Evolutionary conservation across 2,329 filamentous ascomycete genomes (phyloP).

Genomic region (Sarocladiaceae sp.): DNA sequence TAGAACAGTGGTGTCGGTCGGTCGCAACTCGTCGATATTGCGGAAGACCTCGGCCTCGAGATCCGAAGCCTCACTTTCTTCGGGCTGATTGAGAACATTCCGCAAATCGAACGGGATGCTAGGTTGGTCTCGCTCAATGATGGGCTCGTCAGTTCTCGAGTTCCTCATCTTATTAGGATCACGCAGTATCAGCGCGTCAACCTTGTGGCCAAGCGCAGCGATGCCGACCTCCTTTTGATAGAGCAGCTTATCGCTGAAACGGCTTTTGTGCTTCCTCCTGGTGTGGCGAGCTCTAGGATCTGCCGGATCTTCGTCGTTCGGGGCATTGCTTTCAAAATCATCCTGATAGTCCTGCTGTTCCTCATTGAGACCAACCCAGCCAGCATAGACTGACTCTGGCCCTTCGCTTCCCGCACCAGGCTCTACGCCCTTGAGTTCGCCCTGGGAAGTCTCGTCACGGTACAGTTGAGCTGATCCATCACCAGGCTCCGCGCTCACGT

Average conservation of each 20-base stretch:
- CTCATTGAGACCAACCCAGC: too few relatives aligned
- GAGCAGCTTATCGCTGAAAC: neutral
- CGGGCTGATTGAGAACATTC: constrained; percentile 11
- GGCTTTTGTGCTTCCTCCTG: neutral
- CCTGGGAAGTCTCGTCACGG: too few relatives aligned
- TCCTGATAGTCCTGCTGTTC: too few relatives aligned
- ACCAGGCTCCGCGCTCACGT: too few relatives aligned
- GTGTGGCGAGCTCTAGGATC: neutral
- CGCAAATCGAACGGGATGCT: constrained; percentile 1
- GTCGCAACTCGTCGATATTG: constrained; percentile 47
- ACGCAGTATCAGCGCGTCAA: constrained; percentile 43
- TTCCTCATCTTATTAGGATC: constrained; percentile 28
- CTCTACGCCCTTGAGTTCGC: too few relatives aligned
- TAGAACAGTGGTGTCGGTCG: constrained; percentile 33
- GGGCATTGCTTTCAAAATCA: neutral
- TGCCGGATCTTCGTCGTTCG: neutral
- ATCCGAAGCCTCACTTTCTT: constrained; percentile 20
- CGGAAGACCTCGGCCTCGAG: constrained; percentile 30
- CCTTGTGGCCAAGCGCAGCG: constrained; percentile 29
- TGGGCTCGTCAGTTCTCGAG: constrained; percentile 11
- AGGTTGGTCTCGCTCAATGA: constrained; percentile 16
- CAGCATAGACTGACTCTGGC: too few relatives aligned
- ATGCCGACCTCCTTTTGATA: constrained; percentile 24
- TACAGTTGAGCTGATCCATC: too few relatives aligned
- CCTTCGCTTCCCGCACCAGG: too few relatives aligned